These are phyloP conservation scores for Leishmania lainsoni DNA, from an alignment of 208 protist genomes.

Conservation along the genomic window DNA sequence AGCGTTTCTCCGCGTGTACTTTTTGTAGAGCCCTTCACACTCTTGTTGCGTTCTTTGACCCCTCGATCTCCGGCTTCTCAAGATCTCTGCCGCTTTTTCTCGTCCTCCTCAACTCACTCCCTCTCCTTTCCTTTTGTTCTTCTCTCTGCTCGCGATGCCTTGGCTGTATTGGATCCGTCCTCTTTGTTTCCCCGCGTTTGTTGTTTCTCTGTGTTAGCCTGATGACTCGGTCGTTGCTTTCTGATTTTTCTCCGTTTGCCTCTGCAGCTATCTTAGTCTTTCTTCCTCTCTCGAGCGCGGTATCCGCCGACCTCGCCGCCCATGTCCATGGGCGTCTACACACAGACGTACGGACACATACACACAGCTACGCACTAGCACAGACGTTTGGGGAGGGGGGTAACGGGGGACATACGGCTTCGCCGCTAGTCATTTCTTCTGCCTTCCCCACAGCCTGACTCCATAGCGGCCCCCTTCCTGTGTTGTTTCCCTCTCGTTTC, in stretches of 20 bases:
- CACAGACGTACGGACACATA: too few species aligned
- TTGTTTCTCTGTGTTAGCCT: not conserved
- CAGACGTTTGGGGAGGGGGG: not conserved
- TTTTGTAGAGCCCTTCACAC: not conserved
- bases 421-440: not conserved
- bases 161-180: constrained; percentile 8
- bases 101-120: not conserved
- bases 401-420: not conserved
- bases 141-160: constrained; percentile 22
- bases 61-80: not conserved
- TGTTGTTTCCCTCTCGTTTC: not conserved
- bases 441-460: not conserved
- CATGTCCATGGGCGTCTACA: not conserved
- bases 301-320: not conserved
- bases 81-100: not conserved
- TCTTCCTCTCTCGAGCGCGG: constrained; percentile 5
- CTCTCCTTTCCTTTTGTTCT: constrained; percentile 13
- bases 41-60: not conserved
- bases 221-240: not conserved
- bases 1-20: not conserved
- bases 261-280: constrained; percentile 8
- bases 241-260: constrained; percentile 13
- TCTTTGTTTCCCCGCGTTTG: not conserved
- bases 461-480: not conserved
- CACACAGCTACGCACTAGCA: too few species aligned